phyloP scores from a whole-genome alignment of 805 yeast species.

The Yarrowia yakushimensis region DNA sequence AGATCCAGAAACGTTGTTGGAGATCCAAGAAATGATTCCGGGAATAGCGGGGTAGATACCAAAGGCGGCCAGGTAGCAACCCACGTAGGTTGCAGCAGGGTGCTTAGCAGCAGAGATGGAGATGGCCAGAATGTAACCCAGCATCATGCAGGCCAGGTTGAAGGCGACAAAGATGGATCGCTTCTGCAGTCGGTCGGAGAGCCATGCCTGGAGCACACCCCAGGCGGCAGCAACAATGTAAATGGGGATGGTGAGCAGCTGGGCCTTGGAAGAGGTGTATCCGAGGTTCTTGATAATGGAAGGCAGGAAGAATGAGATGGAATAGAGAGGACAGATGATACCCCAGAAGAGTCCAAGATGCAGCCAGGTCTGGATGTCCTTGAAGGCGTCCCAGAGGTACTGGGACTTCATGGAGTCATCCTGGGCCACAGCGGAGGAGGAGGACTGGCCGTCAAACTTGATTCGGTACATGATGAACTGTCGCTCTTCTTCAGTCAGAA shows the following conservation, averaged over 20 bases:
- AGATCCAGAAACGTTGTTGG: slow-evolving; percentile 57
- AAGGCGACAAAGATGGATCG: slow-evolving; percentile 35
- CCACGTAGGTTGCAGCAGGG: slow-evolving; percentile 44
- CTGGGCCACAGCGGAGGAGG: slow-evolving; percentile 43
- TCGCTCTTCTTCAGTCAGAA: slow-evolving; percentile 45
- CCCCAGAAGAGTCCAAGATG: slow-evolving; percentile 53
- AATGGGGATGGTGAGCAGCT: slow-evolving; percentile 47
- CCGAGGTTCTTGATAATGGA: slow-evolving; percentile 52
- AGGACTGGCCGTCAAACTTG: slow-evolving; percentile 47
- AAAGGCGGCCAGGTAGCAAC: slow-evolving; percentile 52
- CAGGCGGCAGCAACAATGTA: slow-evolving; percentile 39
- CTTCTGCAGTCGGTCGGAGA: slow-evolving; percentile 38
- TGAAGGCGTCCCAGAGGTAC: slow-evolving; percentile 47
- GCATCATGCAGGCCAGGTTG: slow-evolving; percentile 35
- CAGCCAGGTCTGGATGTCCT: slow-evolving; percentile 50
- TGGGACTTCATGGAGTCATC: slow-evolving; percentile 41
- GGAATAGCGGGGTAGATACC: slow-evolving; percentile 62
- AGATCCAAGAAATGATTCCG: slow-evolving; percentile 54
- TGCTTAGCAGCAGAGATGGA: slow-evolving; percentile 41
- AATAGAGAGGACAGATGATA: slow-evolving; percentile 54
- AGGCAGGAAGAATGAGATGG: slow-evolving; percentile 59
- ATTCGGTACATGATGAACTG: slow-evolving; percentile 48
- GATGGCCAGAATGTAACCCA: slow-evolving; percentile 45
- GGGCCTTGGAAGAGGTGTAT: slow-evolving; percentile 57
- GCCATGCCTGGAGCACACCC: slow-evolving; percentile 29